Evolutionary conservation across 179 eudicot genomes (phyloP).

Genomic region (Silene noctiflora): DNA sequence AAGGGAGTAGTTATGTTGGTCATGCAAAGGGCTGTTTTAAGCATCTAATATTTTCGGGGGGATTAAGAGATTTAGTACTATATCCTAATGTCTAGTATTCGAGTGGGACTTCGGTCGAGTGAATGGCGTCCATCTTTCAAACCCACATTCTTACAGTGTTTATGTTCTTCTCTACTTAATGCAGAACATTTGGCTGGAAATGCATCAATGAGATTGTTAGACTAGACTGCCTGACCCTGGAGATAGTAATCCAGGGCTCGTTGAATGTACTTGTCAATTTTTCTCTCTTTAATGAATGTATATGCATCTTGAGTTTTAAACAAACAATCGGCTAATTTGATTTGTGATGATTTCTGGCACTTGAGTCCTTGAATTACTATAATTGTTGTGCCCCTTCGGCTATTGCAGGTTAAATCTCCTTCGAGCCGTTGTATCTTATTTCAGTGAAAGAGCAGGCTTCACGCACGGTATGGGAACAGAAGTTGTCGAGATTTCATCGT

Average conservation of each 20-base stretch:
- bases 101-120: too few relatives aligned
- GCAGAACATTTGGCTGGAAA: constrained; percentile 1
- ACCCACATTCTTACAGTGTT: neutral
- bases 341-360: neutral
- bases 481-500: constrained; percentile 50
- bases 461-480: constrained; percentile 36
- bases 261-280: constrained; percentile 19
- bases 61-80: too few relatives aligned
- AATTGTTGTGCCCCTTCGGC: neutral
- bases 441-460: constrained; percentile 18
- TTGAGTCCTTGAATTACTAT: neutral
- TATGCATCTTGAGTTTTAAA: constrained; percentile 20
- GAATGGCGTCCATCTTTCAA: too few relatives aligned
- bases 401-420: constrained; percentile 19
- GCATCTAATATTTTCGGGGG: too few relatives aligned
- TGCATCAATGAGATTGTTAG: constrained; percentile 18
- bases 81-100: neutral
- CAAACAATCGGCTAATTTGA: neutral
- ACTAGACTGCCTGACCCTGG: constrained; percentile 29
- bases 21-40: too few relatives aligned
- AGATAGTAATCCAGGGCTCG: constrained; percentile 18
- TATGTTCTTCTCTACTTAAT: neutral
- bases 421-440: constrained; percentile 15
- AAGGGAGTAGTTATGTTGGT: too few relatives aligned
- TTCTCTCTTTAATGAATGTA: constrained; percentile 24